A percentile compares a stretch with the other conserved stretches of the same genome.
Conservation (phyloP, 176 grass and related monocot species). For the Hordeum marinum region DNA sequence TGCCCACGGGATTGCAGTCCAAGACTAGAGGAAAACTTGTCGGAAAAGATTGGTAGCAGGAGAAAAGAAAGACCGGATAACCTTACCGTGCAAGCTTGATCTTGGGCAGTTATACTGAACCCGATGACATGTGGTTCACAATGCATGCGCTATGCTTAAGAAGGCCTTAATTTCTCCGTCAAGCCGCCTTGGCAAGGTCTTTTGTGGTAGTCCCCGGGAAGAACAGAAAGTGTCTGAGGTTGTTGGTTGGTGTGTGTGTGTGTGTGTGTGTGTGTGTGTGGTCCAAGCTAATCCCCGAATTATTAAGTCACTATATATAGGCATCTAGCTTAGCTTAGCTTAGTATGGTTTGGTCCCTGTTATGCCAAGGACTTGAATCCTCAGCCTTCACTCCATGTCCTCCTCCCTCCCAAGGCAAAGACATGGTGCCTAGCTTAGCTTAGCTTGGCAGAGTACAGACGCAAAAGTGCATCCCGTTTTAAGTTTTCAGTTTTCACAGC, state of each 20-base stretch:
- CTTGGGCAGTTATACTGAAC: neutral
- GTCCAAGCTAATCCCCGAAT: neutral
- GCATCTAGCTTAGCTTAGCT: neutral
- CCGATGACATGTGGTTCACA: neutral
- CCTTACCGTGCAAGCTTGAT: conserved; percentile 19
- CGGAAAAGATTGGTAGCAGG: neutral
- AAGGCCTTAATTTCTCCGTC: neutral
- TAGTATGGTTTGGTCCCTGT: neutral
- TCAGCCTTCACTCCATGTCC: neutral
- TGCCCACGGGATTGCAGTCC: neutral
- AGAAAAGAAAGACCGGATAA: neutral
- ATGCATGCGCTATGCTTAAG: neutral
- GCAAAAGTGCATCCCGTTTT: too few species aligned
- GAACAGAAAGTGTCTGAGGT: neutral
- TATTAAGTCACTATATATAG: neutral
- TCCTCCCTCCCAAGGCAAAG: neutral
- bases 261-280: neutral
- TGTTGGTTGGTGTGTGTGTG: neutral
- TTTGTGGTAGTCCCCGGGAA: neutral
- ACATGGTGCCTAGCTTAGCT: neutral
- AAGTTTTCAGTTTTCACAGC: too few species aligned
- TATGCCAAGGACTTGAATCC: neutral
- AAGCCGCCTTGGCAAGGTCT: neutral
- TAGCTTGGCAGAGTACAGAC: too few species aligned
- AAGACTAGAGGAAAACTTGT: neutral